Conservation (phyloP, 495 filamentous ascomycete genomes). For the Hypoxylon subgilvum region DNA sequence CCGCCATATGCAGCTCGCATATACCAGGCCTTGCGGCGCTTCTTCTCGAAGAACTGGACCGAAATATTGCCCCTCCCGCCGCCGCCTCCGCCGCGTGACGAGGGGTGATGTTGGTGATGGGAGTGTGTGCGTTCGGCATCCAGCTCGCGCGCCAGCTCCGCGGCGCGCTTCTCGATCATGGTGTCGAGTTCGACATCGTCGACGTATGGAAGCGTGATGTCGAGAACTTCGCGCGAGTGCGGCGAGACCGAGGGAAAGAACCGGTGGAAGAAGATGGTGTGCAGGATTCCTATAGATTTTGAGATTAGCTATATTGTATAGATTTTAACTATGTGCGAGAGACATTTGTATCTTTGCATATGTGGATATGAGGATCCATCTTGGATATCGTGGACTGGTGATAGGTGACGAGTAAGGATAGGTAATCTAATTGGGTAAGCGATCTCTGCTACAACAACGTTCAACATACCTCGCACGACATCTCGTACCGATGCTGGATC, state of each 20-base stretch:
- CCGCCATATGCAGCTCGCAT: conserved; percentile 75
- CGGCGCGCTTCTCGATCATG: conserved; percentile 85
- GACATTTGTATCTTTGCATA: too few species aligned
- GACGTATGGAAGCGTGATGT: conserved; percentile 87
- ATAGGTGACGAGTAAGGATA: too few species aligned
- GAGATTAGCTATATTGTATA: conserved; percentile 10
- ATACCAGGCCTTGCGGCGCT: conserved; percentile 82
- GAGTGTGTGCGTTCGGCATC: conserved; percentile 53
- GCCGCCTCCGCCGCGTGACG: conserved; percentile 51
- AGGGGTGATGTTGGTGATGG: conserved; percentile 22
- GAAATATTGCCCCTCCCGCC: conserved; percentile 78
- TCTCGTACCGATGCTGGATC: conserved; percentile 84
- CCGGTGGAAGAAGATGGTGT: conserved; percentile 98
- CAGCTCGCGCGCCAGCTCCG: conserved; percentile 71
- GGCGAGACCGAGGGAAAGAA: conserved; percentile 89
- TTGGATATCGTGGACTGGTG: conserved; percentile 17
- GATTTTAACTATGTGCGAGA: too few species aligned
- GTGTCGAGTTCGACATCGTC: conserved; percentile 90
- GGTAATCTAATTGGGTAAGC: too few species aligned
- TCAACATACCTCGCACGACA: conserved; percentile 82
- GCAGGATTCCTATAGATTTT: conserved; percentile 74
- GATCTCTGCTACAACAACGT: too few species aligned
- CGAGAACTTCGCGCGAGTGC: conserved; percentile 86
- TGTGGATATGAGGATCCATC: conserved; percentile 15
- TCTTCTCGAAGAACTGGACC: conserved; percentile 95